These are phyloP conservation scores for Passalora sequoiae DNA, from an alignment of 2,329 filamentous ascomycete genomes.

Conservation along the genomic window DNA sequence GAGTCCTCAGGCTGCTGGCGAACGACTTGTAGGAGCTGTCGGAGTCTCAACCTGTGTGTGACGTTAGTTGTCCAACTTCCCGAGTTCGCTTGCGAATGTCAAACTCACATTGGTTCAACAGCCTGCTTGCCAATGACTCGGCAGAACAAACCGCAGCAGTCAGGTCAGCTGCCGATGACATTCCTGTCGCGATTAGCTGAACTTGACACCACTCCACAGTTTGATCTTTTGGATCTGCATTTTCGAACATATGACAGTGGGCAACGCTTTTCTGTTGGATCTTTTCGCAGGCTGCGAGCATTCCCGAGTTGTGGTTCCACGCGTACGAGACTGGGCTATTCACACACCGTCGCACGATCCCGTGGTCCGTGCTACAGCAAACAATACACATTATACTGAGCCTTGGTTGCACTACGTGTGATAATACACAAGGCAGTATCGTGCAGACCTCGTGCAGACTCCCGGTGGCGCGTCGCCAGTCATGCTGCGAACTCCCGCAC, in stretches of 20 bases:
- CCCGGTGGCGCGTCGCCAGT: too few species aligned
- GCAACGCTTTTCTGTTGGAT: not conserved
- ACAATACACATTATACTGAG: not conserved
- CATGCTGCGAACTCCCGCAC: too few species aligned
- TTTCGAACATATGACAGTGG: not conserved
- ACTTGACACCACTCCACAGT: not conserved
- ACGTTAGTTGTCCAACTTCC: not conserved
- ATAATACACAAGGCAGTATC: not conserved
- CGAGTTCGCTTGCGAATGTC: not conserved
- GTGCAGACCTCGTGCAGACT: too few species aligned
- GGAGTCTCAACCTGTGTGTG: conserved; percentile 11
- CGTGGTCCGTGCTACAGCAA: conserved; percentile 1
- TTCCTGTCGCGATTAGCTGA: not conserved
- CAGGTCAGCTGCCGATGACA: not conserved
- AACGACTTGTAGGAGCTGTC: conserved; percentile 9
- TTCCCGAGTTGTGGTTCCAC: too few species aligned
- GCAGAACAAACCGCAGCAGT: not conserved
- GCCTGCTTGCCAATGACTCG: conserved; percentile 13
- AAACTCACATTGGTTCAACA: conserved; percentile 15
- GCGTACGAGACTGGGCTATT: too few species aligned
- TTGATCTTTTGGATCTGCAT: not conserved
- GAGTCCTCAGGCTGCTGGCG: conserved; percentile 10
- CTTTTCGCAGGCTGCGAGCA: too few species aligned
- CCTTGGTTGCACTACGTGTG: not conserved
- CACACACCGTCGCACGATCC: not conserved